Base-by-base conservation (phyloP, 306 rosid species). In the Trifolium fragiferum region DNA sequence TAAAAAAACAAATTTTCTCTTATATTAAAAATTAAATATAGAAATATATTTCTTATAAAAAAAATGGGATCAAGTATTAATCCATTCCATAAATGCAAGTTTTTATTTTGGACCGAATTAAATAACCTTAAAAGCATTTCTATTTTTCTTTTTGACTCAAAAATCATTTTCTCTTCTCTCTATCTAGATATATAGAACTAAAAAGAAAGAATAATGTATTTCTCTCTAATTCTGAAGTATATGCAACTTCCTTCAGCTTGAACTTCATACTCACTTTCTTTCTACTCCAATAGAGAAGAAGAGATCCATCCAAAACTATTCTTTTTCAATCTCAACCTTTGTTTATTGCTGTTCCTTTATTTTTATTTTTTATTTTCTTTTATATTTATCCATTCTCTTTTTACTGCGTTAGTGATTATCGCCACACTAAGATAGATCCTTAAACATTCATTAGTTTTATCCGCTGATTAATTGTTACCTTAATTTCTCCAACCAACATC, bases 351-450 rank as follows among this genome's bases (percentile, higher is more conserved):
- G 6, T 30, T 30, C 6, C 33, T 20, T 55, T 58, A 4, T 21
- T 55, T 46, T 44, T 47, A 1, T 3, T 14, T 49, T 15, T 4
- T 15, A 6, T 6, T 47, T 15, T 13, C 14, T 14, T 5, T 49
- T 49, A n/a, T 9, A 20, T 32, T 65, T 15, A 54, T 73, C 27
- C 16, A 68, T 35, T 69, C 10, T 66, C 71, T 59, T 72, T 72
- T 76, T 43, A 37, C 68, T 0, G 47, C 79, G 73, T 71, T 84
- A 23, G 96, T 72, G 78, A 83, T 82, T 79, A 83, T 75, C 90
- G 91, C 86, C 84, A 10, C 72, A 68, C 27, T 40, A 3, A 10
- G 6, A 7, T 64, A 80, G 86, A 76, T 85, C 84, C 84, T 79
- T 74, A 74, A 51, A 78, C 71, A 66, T 66, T 71, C 71, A 66